Conservation (phyloP, 176 grass and related monocot genomes). For the Thinopyrum elongatum region DNA sequence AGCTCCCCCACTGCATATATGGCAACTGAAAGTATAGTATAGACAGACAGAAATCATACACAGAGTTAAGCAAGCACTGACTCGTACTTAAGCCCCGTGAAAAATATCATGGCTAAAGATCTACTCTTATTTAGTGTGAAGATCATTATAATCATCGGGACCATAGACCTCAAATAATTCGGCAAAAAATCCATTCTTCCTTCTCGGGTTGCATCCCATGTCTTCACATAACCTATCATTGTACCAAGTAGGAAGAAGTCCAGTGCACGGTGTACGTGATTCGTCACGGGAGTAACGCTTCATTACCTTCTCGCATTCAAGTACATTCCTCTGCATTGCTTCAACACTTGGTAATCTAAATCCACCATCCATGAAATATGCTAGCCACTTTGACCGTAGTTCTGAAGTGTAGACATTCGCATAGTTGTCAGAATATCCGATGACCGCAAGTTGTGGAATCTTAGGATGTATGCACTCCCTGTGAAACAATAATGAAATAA, state of each 20-base stretch:
- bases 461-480: neutral
- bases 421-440: neutral
- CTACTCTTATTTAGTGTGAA: neutral
- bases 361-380: neutral
- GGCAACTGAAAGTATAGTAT: neutral
- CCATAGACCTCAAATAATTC: neutral
- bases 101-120: neutral
- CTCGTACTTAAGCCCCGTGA: neutral
- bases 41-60: neutral
- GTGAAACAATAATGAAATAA: neutral
- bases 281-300: neutral
- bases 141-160: neutral
- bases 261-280: neutral
- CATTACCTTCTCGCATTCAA: neutral
- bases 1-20: no score
- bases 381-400: neutral
- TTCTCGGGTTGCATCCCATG: neutral
- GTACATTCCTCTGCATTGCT: neutral
- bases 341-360: neutral
- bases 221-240: neutral
- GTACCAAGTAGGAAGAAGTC: neutral
- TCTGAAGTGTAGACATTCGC: neutral
- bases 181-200: neutral
- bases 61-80: neutral
- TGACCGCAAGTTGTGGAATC: neutral